These are phyloP conservation scores for Lecanicillium sp. DNA, from an alignment of 2,329 filamentous ascomycete species.

Conservation along the genomic window DNA sequence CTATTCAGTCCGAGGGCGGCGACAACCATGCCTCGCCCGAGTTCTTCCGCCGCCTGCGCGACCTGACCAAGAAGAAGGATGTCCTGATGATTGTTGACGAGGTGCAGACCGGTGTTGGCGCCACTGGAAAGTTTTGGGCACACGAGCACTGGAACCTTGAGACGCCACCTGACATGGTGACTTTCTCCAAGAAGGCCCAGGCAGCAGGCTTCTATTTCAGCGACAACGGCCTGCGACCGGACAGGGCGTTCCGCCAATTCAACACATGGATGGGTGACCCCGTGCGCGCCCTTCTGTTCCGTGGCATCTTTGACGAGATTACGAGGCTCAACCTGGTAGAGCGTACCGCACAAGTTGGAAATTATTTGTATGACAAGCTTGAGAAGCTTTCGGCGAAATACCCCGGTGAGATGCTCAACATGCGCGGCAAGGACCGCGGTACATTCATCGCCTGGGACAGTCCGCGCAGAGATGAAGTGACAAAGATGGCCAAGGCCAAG, in stretches of 20 bases:
- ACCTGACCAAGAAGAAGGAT: constrained; percentile 65
- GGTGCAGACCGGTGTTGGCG: constrained; percentile 87
- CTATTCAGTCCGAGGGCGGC: constrained; percentile 87
- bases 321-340: constrained; percentile 65
- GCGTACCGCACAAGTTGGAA: constrained; percentile 68
- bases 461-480: constrained; percentile 68
- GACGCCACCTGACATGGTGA: constrained; percentile 82
- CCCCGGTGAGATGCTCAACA: constrained; percentile 70
- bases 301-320: constrained; percentile 76
- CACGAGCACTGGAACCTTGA: constrained; percentile 87
- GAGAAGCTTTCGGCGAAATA: constrained; percentile 60
- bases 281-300: constrained; percentile 74
- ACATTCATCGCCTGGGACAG: constrained; percentile 92
- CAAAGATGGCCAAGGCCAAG: constrained; percentile 38
- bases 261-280: constrained; percentile 98
- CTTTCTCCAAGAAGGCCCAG: constrained; percentile 92
- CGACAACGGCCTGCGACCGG: constrained; percentile 69
- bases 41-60: constrained; percentile 80
- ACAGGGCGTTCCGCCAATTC: constrained; percentile 92
- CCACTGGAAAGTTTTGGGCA: constrained; percentile 91
- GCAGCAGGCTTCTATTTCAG: constrained; percentile 88
- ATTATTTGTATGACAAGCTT: constrained; percentile 68
- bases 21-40: constrained; percentile 86
- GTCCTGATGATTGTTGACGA: constrained; percentile 88
- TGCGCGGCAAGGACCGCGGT: constrained; percentile 78